Evolutionary conservation across 768 basidiomycete species (phyloP).

Genomic region (Rhizopogon vulgaris): DNA sequence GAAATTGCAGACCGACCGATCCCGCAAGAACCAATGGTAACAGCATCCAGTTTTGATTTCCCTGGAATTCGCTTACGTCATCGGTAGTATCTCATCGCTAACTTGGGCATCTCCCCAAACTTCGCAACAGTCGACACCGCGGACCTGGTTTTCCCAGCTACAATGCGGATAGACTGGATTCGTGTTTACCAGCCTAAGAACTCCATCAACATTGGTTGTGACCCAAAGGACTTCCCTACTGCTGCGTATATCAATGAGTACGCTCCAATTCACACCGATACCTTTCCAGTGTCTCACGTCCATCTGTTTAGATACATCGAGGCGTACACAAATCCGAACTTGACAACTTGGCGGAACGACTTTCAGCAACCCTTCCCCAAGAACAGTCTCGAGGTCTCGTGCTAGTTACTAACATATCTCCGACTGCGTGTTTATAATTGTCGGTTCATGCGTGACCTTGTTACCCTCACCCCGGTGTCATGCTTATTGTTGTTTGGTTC

Average conservation of each 20-base stretch:
- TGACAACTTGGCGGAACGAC: constrained; percentile 69
- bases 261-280: constrained; percentile 12
- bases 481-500: constrained; percentile 9
- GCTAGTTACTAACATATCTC: constrained; percentile 28
- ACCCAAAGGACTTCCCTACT: constrained; percentile 76
- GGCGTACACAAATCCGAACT: constrained; percentile 78
- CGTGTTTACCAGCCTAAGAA: constrained; percentile 81
- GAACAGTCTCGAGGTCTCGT: constrained; percentile 54
- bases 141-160: constrained; percentile 64
- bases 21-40: constrained; percentile 80
- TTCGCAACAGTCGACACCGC: constrained; percentile 72
- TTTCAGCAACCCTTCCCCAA: constrained; percentile 65
- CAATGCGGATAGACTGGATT: constrained; percentile 80
- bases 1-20: constrained; percentile 66
- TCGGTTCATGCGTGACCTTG: constrained; percentile 4
- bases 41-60: not conserved
- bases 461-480: constrained; percentile 2
- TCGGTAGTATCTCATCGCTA: constrained; percentile 71
- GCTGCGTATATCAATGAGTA: constrained; percentile 71
- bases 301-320: constrained; percentile 38
- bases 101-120: constrained; percentile 79
- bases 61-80: not conserved
- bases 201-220: constrained; percentile 76
- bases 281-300: constrained; percentile 1
- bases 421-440: not conserved